Percentiles rank a stretch among this genome's conserved stretches.
Evolutionary conservation across 164 flowering plant species (phyloP).

Genomic region (Euptelea pleiosperma): DNA sequence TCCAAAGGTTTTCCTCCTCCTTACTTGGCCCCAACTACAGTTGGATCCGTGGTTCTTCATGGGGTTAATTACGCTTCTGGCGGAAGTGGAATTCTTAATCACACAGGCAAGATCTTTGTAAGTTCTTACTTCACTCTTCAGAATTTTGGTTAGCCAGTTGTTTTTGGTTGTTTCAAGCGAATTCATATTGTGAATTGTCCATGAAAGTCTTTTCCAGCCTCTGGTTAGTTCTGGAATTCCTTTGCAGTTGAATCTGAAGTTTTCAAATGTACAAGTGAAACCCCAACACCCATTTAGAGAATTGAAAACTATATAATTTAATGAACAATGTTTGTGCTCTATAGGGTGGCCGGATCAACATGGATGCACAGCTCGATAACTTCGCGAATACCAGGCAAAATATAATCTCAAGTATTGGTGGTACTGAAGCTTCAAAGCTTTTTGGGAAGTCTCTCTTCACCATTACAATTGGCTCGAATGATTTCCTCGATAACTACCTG

Average conservation of each 20-base stretch:
- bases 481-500: slow-evolving; percentile 70
- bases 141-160: no score
- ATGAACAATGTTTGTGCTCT: neutral
- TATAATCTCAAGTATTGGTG: slow-evolving; percentile 45
- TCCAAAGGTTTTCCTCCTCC: slow-evolving; percentile 41
- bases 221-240: no score
- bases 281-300: no score
- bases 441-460: slow-evolving; percentile 45
- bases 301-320: no score
- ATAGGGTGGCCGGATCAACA: slow-evolving; percentile 60
- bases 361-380: slow-evolving; percentile 70
- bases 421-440: slow-evolving; percentile 33
- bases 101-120: slow-evolving; percentile 46
- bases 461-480: slow-evolving; percentile 69
- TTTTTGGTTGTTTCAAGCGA: neutral
- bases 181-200: neutral
- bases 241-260: no score
- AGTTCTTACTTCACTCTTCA: no score
- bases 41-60: slow-evolving; percentile 32
- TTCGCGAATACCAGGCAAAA: slow-evolving; percentile 70
- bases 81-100: slow-evolving; percentile 54
- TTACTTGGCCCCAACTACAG: slow-evolving; percentile 53
- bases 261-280: no score
- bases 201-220: neutral
- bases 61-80: slow-evolving; percentile 72